Conservation (phyloP, 177 flowering plant species). For the Tripterygium wilfordii region DNA sequence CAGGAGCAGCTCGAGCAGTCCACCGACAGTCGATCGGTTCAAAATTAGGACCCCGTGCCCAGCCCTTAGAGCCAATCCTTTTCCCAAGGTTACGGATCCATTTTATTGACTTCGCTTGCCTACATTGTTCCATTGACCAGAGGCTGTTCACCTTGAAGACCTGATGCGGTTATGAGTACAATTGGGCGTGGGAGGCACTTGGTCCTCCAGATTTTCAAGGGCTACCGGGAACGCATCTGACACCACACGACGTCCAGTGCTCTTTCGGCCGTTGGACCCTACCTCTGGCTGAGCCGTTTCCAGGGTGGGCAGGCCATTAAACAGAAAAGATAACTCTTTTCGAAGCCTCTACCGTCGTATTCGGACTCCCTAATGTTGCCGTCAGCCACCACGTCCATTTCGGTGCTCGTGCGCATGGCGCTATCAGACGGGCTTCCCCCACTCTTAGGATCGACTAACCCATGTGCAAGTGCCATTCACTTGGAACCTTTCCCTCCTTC, state of each 20-base stretch:
- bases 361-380: too few species aligned
- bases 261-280: slow-evolving; percentile 26
- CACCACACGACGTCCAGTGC: slow-evolving; percentile 57
- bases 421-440: too few species aligned
- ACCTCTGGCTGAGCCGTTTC: not conserved
- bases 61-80: too few species aligned
- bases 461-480: slow-evolving; percentile 53
- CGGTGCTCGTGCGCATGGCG: not conserved
- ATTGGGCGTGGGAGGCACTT: slow-evolving; percentile 41
- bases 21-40: too few species aligned
- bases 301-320: not conserved
- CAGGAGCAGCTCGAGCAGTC: too few species aligned
- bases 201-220: slow-evolving; percentile 53
- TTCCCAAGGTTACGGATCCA: slow-evolving; percentile 68
- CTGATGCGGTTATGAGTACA: slow-evolving; percentile 61
- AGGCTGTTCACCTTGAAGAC: slow-evolving; percentile 81
- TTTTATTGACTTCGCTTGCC: slow-evolving; percentile 78
- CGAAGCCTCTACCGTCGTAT: not conserved
- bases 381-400: not conserved
- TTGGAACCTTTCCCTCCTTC: slow-evolving; percentile 61
- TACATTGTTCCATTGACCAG: slow-evolving; percentile 76
- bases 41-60: too few species aligned
- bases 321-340: not conserved
- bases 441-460: too few species aligned
- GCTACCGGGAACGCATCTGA: slow-evolving; percentile 51